Evolutionary conservation across 2,329 filamentous ascomycete species (phyloP).

Genomic region (Paraconiothyrium brasiliense): DNA sequence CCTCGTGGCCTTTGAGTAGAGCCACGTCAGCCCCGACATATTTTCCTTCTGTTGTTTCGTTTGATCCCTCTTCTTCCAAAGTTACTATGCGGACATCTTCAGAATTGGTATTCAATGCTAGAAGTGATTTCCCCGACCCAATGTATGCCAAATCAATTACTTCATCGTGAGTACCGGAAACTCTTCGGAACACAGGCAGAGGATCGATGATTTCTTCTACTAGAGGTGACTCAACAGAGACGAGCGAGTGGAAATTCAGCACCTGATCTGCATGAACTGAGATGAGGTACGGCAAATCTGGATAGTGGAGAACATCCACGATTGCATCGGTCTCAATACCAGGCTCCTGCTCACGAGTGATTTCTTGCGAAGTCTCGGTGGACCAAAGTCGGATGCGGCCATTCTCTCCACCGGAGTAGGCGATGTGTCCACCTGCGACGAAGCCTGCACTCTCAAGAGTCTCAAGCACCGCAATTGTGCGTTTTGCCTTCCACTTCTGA

Average conservation of each 20-base stretch:
- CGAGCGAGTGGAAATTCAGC: constrained; percentile 74
- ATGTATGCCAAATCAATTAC: constrained; percentile 94
- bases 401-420: constrained; percentile 86
- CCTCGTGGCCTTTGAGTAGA: constrained; percentile 86
- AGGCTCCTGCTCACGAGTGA: constrained; percentile 76
- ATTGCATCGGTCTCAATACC: constrained; percentile 72
- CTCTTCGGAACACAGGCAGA: constrained; percentile 74
- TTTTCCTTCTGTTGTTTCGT: constrained; percentile 41
- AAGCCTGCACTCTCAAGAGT: constrained; percentile 87
- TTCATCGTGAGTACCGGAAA: constrained; percentile 97
- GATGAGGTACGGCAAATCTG: constrained; percentile 74
- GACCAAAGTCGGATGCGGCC: constrained; percentile 87
- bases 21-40: constrained; percentile 93
- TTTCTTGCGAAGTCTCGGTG: constrained; percentile 76
- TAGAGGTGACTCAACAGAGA: constrained; percentile 52
- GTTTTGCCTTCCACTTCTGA: constrained; percentile 81
- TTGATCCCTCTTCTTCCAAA: constrained; percentile 54
- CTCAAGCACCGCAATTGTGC: constrained; percentile 85
- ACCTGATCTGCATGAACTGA: constrained; percentile 92
- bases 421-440: constrained; percentile 72
- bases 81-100: constrained; percentile 92
- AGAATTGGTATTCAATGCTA: constrained; percentile 93
- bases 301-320: constrained; percentile 73
- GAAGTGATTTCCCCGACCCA: constrained; percentile 78
- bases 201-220: constrained; percentile 61